phyloP scores from a whole-genome alignment of 2,329 filamentous ascomycete genomes.

The Endocalyx cinctus region DNA sequence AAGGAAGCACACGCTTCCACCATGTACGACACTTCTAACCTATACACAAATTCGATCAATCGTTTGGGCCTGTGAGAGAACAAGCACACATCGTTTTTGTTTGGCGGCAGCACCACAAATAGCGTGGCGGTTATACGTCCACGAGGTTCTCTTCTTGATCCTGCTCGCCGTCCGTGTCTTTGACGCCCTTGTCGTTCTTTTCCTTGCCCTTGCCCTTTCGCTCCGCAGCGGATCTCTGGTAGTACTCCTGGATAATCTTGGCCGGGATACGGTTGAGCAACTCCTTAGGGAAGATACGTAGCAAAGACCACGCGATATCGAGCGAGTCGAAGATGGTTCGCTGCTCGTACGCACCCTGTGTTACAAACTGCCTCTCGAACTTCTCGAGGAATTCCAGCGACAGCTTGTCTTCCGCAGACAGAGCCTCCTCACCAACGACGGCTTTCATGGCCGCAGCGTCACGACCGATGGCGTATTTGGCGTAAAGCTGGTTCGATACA shows the following conservation, averaged over 20 bases:
- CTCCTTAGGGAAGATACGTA: slow-evolving; percentile 97
- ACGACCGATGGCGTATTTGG: slow-evolving; percentile 98
- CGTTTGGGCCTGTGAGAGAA: no score
- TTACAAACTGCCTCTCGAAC: slow-evolving; percentile 94
- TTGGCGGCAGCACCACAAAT: no score
- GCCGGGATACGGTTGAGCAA: slow-evolving; percentile 90
- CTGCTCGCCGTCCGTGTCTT: slow-evolving; percentile 35
- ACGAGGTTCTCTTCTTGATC: slow-evolving; percentile 55
- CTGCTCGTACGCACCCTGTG: slow-evolving; percentile 87
- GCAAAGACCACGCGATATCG: slow-evolving; percentile 91
- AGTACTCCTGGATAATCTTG: slow-evolving; percentile 80
- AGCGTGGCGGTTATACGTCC: slow-evolving; percentile 42
- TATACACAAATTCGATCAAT: slow-evolving; percentile 18
- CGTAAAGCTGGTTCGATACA: slow-evolving; percentile 98
- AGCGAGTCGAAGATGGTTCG: slow-evolving; percentile 89
- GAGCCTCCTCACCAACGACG: slow-evolving; percentile 94
- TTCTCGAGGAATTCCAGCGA: slow-evolving; percentile 98
- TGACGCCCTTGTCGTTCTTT: slow-evolving; percentile 34
- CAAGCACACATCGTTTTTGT: slow-evolving; percentile 5
- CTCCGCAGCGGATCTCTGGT: slow-evolving; percentile 62
- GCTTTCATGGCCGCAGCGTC: slow-evolving; percentile 99
- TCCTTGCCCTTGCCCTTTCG: slow-evolving; percentile 60
- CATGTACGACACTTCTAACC: slow-evolving; percentile 16
- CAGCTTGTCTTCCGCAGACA: slow-evolving; percentile 94
- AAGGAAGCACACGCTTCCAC: slow-evolving; percentile 17